Evolutionary conservation across 345 rosid genomes (phyloP), one percentile per base, ranked within the genome.

Genomic region (Clarkia xantiana): DNA sequence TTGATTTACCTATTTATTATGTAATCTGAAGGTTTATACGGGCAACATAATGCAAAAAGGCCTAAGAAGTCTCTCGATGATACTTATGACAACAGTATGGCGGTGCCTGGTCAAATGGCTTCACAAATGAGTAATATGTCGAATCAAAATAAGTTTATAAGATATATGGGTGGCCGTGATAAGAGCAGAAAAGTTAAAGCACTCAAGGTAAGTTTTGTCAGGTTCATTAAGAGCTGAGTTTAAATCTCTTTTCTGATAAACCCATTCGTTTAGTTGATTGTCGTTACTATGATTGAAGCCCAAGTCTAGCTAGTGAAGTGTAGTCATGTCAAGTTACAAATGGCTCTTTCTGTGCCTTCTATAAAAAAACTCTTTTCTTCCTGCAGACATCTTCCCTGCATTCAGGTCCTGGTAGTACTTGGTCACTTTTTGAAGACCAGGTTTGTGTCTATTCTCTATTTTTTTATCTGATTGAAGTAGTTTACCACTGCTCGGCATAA

Each of bases 351-450:
- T 25, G 7, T 25, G 9, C 55, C 59, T 15, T 29, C 50, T 57
- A 43, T 10, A 45, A 22, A 54, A 23, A 10, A 29, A 3, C 12
- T 19, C 18, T 12, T 13, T 42, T 10, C 14, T 60, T 46, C 40
- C 47, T 65, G 71, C 79, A 93, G 99, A 70, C 74, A 39, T 60
- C 84, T 64, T 59, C 82, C 58, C 77, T 77, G 58, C 94, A 84
- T 72, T 68, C 75, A 57, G 94, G 94, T 60, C 67, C 75, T 62
- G 97, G 82, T 67, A 77, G 79, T 77, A 74, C 81, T 19, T 93
- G 99, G 99, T 84, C 97, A 40, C 73, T 65, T 53, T 87, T 87
- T 80, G 99, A 93, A 71, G 99, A 93, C 69, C 99, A 93, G 97
- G 99, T 93, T 51, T 44, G 48, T 36, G 2, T 39, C 52, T 64